Evolutionary conservation across 495 filamentous ascomycete genomes (phyloP).

Genomic region (Trichoderma gamsii): DNA sequence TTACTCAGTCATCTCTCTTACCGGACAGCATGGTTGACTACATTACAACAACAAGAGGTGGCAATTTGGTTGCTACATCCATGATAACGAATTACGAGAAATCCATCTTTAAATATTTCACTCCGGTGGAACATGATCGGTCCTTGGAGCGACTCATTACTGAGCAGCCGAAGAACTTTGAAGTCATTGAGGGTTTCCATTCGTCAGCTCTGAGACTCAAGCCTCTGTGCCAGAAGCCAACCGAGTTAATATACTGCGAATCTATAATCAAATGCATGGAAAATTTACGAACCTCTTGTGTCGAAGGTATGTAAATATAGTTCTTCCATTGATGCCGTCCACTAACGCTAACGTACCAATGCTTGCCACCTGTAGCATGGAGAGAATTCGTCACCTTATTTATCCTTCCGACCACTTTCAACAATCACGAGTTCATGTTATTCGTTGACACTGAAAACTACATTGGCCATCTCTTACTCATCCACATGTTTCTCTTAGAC

Average conservation of each 20-base stretch:
- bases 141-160: not conserved
- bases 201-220: not conserved
- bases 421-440: slow-evolving; percentile 35
- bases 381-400: slow-evolving; percentile 19
- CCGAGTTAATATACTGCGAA: not conserved
- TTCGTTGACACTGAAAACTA: slow-evolving; percentile 37
- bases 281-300: not conserved
- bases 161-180: not conserved
- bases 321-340: not conserved
- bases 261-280: not conserved
- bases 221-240: not conserved
- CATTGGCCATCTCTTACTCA: slow-evolving; percentile 36
- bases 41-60: slow-evolving; percentile 43
- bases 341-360: not conserved
- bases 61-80: slow-evolving; percentile 35
- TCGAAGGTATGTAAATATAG: slow-evolving; percentile 1
- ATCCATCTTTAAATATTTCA: slow-evolving; percentile 31
- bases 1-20: slow-evolving; percentile 44
- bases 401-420: slow-evolving; percentile 17
- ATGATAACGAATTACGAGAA: slow-evolving; percentile 22
- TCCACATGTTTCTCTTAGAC: slow-evolving; percentile 33
- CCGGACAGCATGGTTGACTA: slow-evolving; percentile 45
- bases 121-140: slow-evolving; percentile 10
- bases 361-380: not conserved
- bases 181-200: not conserved